Evolutionary conservation across 441 rosid species (phyloP).

Genomic region (Arabidopsis hybrid): DNA sequence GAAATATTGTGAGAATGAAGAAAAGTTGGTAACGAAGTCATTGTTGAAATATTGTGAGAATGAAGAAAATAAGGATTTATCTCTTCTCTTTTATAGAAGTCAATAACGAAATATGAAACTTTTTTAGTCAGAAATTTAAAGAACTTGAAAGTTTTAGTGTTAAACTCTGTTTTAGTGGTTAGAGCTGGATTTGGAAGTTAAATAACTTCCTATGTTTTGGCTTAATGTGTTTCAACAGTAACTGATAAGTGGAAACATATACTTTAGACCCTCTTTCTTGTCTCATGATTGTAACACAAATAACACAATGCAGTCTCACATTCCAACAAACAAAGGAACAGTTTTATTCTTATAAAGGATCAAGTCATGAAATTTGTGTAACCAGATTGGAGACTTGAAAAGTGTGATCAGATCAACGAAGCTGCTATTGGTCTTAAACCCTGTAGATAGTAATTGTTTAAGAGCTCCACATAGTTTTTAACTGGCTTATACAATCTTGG

Average conservation of each 20-base stretch:
- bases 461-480: constrained; percentile 51
- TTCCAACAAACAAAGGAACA: not conserved
- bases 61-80: no score
- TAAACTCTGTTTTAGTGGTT: no score
- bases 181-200: no score
- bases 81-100: no score
- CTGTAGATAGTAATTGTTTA: constrained; percentile 53
- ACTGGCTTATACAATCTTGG: constrained; percentile 57
- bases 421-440: constrained; percentile 56
- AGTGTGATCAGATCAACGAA: constrained; percentile 38
- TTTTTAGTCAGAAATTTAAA: no score
- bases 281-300: not conserved
- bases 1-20: no score
- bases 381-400: not conserved
- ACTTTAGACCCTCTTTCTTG: not conserved
- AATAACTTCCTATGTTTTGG: no score
- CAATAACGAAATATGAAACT: no score
- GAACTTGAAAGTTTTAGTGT: no score
- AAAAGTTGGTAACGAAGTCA: no score
- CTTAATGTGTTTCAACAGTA: no score
- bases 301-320: not conserved
- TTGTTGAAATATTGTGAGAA: no score
- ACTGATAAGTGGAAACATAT: not conserved
- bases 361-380: not conserved
- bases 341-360: not conserved